Percentiles rank a stretch among this genome's conserved stretches.
Evolutionary conservation across 352 stramenopile genomes (phyloP).

Genomic region (Pythium pyrilobum): DNA sequence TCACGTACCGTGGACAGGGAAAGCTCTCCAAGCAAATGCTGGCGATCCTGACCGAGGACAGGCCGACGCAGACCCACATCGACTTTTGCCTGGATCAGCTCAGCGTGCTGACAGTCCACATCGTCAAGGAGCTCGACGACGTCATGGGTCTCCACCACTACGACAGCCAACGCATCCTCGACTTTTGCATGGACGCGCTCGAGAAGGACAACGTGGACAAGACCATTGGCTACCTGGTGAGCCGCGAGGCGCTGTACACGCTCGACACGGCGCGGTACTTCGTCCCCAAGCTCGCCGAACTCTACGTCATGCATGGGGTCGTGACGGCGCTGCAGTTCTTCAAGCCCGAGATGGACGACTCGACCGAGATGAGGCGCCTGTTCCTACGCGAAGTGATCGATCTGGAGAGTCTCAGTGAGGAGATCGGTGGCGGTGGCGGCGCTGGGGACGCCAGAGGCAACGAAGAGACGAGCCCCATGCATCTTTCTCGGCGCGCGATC

Average conservation of each 20-base stretch:
- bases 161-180: slow-evolving; percentile 35
- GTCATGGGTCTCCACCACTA: slow-evolving; percentile 43
- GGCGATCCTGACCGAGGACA: slow-evolving; percentile 28
- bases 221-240: slow-evolving; percentile 54
- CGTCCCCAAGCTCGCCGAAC: slow-evolving; percentile 53
- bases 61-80: slow-evolving; percentile 38
- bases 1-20: slow-evolving; percentile 55
- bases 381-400: slow-evolving; percentile 72
- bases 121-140: slow-evolving; percentile 70
- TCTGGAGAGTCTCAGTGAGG: slow-evolving; percentile 33
- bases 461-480: slow-evolving; percentile 13
- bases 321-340: slow-evolving; percentile 55
- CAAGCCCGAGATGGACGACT: slow-evolving; percentile 43
- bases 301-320: slow-evolving; percentile 45
- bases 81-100: slow-evolving; percentile 57
- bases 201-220: slow-evolving; percentile 68
- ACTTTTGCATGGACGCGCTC: slow-evolving; percentile 51
- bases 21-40: slow-evolving; percentile 77
- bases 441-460: too few relatives aligned
- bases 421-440: slow-evolving; percentile 17
- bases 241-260: slow-evolving; percentile 44
- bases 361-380: slow-evolving; percentile 39
- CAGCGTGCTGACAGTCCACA: slow-evolving; percentile 49
- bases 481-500: slow-evolving; percentile 38
- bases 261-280: slow-evolving; percentile 34